Evolutionary conservation across 2,329 filamentous ascomycete genomes (phyloP).

Genomic region (Pseudogymnoascus sp.): DNA sequence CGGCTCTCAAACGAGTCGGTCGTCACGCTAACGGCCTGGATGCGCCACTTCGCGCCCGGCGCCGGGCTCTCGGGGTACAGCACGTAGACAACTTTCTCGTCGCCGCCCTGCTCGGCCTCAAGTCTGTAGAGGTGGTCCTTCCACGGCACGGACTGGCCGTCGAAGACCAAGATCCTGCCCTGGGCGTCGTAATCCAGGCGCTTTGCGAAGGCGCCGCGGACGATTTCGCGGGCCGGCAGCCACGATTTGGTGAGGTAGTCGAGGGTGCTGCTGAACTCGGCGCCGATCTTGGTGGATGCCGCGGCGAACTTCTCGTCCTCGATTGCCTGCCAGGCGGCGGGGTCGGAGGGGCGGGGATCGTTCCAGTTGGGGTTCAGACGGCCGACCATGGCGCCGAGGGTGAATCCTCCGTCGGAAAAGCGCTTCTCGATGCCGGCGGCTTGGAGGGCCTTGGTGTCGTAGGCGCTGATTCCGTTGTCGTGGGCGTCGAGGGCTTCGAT

Average conservation of each 20-base stretch:
- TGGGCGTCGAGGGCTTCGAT: slow-evolving; percentile 95
- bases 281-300: slow-evolving; percentile 78
- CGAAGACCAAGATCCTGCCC: slow-evolving; percentile 76
- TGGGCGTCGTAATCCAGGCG: slow-evolving; percentile 61
- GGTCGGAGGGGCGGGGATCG: slow-evolving; percentile 49
- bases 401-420: slow-evolving; percentile 77
- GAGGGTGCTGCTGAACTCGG: slow-evolving; percentile 77
- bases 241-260: slow-evolving; percentile 69
- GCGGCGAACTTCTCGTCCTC: slow-evolving; percentile 75
- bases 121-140: slow-evolving; percentile 91
- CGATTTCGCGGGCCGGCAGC: slow-evolving; percentile 78
- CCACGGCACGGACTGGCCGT: slow-evolving; percentile 77
- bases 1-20: slow-evolving; percentile 86
- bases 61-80: slow-evolving; percentile 79
- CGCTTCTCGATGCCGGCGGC: slow-evolving; percentile 71
- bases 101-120: slow-evolving; percentile 53
- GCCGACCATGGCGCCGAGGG: slow-evolving; percentile 73
- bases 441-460: slow-evolving; percentile 63
- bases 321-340: slow-evolving; percentile 55
- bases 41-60: slow-evolving; percentile 78
- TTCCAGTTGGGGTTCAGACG: slow-evolving; percentile 78
- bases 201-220: slow-evolving; percentile 66
- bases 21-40: slow-evolving; percentile 81
- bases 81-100: slow-evolving; percentile 69
- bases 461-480: slow-evolving; percentile 86